phyloP scores from a whole-genome alignment of 306 rosid species.

The Fagus crenata region DNA sequence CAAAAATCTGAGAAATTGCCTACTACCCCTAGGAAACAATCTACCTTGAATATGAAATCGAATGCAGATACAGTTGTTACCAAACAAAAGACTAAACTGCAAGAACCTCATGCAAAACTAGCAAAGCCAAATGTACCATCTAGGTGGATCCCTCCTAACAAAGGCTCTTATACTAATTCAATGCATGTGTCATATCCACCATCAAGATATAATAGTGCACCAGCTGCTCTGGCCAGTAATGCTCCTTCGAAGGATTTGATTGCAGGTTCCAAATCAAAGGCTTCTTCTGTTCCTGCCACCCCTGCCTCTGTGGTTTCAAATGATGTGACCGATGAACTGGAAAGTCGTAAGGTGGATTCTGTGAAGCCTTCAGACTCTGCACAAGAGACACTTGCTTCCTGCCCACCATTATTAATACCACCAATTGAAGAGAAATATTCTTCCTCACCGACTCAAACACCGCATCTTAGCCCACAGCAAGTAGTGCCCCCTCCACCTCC shows the following conservation, averaged over 20 bases:
- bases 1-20: conserved; percentile 60
- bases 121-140: conserved; percentile 72
- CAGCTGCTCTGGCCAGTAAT: conserved; percentile 49
- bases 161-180: conserved; percentile 71
- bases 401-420: conserved; percentile 36
- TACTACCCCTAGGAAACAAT: conserved; percentile 53
- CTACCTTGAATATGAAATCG: conserved; percentile 46
- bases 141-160: conserved; percentile 84
- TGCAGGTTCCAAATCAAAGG: conserved; percentile 49
- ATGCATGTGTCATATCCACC: conserved; percentile 86
- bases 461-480: conserved; percentile 34
- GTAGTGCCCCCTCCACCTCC: conserved; percentile 27
- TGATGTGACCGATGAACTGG: conserved; percentile 49
- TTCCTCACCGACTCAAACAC: conserved; percentile 26
- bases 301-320: conserved; percentile 30
- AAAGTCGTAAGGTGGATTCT: conserved; percentile 40
- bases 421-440: conserved; percentile 41
- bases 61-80: conserved; percentile 43
- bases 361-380: conserved; percentile 50
- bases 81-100: conserved; percentile 67
- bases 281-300: conserved; percentile 44
- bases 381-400: conserved; percentile 43
- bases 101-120: conserved; percentile 59
- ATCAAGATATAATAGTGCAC: conserved; percentile 64
- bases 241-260: conserved; percentile 52